A percentile compares a stretch with the other conserved stretches of the same genome.
phyloP scores from a whole-genome alignment of 2,329 filamentous ascomycete genomes.

The Lasiodiplodia citricola region DNA sequence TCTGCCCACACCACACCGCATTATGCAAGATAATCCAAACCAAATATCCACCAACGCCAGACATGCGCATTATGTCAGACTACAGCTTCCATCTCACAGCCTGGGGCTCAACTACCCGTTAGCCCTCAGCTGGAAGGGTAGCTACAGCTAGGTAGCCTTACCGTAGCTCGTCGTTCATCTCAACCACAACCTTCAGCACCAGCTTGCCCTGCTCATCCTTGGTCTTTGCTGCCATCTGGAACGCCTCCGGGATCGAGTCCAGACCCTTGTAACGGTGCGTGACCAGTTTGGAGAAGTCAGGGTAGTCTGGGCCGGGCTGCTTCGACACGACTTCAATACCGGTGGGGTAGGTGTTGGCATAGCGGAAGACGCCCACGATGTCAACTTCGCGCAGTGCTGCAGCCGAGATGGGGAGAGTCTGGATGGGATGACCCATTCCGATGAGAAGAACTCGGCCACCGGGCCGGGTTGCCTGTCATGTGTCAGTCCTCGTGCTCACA shows the following conservation, averaged over 20 bases:
- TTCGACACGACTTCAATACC: constrained; percentile 66
- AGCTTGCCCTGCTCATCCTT: constrained; percentile 70
- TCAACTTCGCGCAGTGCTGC: constrained; percentile 78
- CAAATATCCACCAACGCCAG: constrained; percentile 1
- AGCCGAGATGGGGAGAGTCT: constrained; percentile 74
- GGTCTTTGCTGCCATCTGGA: constrained; percentile 72
- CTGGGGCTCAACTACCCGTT: constrained; percentile 13
- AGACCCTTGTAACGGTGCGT: constrained; percentile 74
- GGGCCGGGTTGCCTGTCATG: constrained; percentile 60
- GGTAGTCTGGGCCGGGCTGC: constrained; percentile 54
- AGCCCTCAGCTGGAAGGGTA: not conserved
- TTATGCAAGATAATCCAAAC: not conserved
- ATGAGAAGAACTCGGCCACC: constrained; percentile 78
- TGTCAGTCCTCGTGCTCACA: not conserved
- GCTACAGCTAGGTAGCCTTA: constrained; percentile 1
- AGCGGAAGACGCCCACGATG: constrained; percentile 78
- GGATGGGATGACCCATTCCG: constrained; percentile 78
- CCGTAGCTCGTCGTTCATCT: constrained; percentile 40
- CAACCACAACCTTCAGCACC: constrained; percentile 72
- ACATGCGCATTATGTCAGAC: not conserved
- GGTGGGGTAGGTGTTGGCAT: constrained; percentile 75
- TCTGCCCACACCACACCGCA: not conserved
- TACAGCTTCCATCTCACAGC: not conserved
- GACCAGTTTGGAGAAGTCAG: constrained; percentile 72
- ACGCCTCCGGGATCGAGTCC: constrained; percentile 65